phyloP scores from a whole-genome alignment of 352 stramenopile genomes.

The Phytophthora kernoviae region DNA sequence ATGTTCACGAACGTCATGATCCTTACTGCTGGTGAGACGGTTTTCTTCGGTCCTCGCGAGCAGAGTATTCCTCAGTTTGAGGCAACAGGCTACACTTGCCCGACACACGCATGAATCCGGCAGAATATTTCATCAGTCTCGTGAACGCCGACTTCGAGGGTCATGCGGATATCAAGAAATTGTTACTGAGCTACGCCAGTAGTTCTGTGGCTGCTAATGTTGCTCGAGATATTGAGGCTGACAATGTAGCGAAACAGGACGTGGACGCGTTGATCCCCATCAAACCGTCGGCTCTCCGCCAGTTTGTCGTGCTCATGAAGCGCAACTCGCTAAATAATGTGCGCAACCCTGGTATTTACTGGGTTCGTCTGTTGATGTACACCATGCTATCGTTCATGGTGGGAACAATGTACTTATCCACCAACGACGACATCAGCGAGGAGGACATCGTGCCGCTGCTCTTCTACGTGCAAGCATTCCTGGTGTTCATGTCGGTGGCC shows the following conservation, averaged over 20 bases:
- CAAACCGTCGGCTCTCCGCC: slow-evolving; percentile 39
- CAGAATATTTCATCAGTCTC: slow-evolving; percentile 63
- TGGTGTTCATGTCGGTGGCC: slow-evolving; percentile 90
- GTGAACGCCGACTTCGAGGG: slow-evolving; percentile 62
- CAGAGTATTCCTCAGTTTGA: slow-evolving; percentile 56
- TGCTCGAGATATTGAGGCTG: slow-evolving; percentile 14
- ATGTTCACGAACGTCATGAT: slow-evolving; percentile 74
- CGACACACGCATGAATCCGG: slow-evolving; percentile 65
- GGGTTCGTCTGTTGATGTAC: slow-evolving; percentile 76
- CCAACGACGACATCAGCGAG: slow-evolving; percentile 27
- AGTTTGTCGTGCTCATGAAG: slow-evolving; percentile 57
- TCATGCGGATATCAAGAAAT: slow-evolving; percentile 18
- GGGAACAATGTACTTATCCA: slow-evolving; percentile 69
- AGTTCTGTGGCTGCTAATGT: slow-evolving; percentile 12
- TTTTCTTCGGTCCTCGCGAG: slow-evolving; percentile 89
- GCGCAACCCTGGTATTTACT: slow-evolving; percentile 72
- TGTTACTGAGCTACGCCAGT: slow-evolving; percentile 3
- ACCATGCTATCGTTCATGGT: slow-evolving; percentile 66
- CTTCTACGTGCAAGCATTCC: slow-evolving; percentile 88
- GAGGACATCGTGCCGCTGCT: slow-evolving; percentile 58
- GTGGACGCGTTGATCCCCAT: slow-evolving; percentile 25
- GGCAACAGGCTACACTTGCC: slow-evolving; percentile 48
- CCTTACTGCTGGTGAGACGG: slow-evolving; percentile 70
- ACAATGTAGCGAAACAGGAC: slow-evolving; percentile 1
- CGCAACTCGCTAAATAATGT: slow-evolving; percentile 63